A percentile compares a stretch with the other conserved stretches of the same genome.
phyloP scores from a whole-genome alignment of 202 grass and related monocot species.

The Elaeis oleifera region DNA sequence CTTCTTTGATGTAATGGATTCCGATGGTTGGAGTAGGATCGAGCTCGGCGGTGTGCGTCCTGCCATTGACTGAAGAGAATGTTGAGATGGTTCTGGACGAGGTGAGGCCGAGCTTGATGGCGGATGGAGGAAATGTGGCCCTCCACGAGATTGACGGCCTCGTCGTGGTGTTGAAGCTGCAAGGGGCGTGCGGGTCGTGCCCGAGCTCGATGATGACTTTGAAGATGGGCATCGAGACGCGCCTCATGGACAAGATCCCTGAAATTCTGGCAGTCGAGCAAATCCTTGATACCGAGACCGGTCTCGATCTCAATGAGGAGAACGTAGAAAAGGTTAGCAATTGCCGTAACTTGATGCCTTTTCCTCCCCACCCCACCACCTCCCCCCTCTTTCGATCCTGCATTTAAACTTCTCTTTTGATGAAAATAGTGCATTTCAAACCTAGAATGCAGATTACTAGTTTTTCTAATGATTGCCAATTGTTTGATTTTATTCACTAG shows the following conservation, averaged over 20 bases:
- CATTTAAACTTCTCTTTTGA: too few relatives aligned
- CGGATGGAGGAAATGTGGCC: conserved; percentile 81
- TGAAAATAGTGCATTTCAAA: too few relatives aligned
- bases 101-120: conserved; percentile 84
- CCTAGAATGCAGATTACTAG: too few relatives aligned
- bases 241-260: conserved; percentile 90
- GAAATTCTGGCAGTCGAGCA: conserved; percentile 81
- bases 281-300: conserved; percentile 78
- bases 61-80: conserved; percentile 84
- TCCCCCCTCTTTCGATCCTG: too few relatives aligned
- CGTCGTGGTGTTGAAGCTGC: conserved; percentile 86
- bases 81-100: conserved; percentile 82
- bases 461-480: too few relatives aligned
- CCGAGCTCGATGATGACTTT: conserved; percentile 98
- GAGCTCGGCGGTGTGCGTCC: conserved; percentile 35
- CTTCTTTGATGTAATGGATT: too few relatives aligned
- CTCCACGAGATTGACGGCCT: conserved; percentile 90
- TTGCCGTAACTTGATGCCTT: too few relatives aligned
- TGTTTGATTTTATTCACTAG: too few relatives aligned
- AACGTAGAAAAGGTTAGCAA: conserved; percentile 73
- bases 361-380: too few relatives aligned
- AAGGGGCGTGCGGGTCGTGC: conserved; percentile 91
- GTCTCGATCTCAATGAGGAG: conserved; percentile 76
- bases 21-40: too few relatives aligned
- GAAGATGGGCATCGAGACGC: conserved; percentile 94